Conservation (phyloP, 208 protist genomes). For the Tritrichomonas musculus region DNA sequence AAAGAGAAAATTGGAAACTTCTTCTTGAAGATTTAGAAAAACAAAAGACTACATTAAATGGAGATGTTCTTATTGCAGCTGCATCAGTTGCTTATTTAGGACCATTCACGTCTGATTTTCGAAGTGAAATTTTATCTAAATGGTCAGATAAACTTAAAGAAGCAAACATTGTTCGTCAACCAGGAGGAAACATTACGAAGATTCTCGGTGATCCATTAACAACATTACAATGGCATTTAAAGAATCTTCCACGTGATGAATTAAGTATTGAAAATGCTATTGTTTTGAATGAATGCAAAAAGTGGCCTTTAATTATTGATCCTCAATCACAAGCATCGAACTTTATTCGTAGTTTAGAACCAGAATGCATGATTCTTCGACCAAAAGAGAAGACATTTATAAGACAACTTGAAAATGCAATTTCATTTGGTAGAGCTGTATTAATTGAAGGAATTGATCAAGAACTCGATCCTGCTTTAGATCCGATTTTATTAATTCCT, state of each 20-base stretch:
- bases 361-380: neutral
- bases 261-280: slow-evolving; percentile 86
- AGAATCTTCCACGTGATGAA: slow-evolving; percentile 82
- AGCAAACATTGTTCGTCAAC: slow-evolving; percentile 41
- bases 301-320: slow-evolving; percentile 58
- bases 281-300: slow-evolving; percentile 45
- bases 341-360: slow-evolving; percentile 47
- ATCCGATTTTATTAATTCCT: slow-evolving; percentile 85
- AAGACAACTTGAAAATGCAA: slow-evolving; percentile 56
- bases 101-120: slow-evolving; percentile 77
- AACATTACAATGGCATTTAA: slow-evolving; percentile 87
- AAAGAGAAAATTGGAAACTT: slow-evolving; percentile 5
- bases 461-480: slow-evolving; percentile 87
- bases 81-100: slow-evolving; percentile 83
- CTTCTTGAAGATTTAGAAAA: slow-evolving; percentile 27
- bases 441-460: slow-evolving; percentile 88
- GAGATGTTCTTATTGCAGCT: slow-evolving; percentile 81
- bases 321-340: slow-evolving; percentile 53
- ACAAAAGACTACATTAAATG: slow-evolving; percentile 65
- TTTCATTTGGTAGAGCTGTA: slow-evolving; percentile 67
- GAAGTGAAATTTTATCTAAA: slow-evolving; percentile 64
- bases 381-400: slow-evolving; percentile 34
- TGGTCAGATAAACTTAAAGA: slow-evolving; percentile 63
- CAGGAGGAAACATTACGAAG: slow-evolving; percentile 56
- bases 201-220: slow-evolving; percentile 80